Evolutionary conservation across 2,329 filamentous ascomycete genomes (phyloP), one percentile per base, ranked within the genome.

Genomic region (Ophiostoma sp.): DNA sequence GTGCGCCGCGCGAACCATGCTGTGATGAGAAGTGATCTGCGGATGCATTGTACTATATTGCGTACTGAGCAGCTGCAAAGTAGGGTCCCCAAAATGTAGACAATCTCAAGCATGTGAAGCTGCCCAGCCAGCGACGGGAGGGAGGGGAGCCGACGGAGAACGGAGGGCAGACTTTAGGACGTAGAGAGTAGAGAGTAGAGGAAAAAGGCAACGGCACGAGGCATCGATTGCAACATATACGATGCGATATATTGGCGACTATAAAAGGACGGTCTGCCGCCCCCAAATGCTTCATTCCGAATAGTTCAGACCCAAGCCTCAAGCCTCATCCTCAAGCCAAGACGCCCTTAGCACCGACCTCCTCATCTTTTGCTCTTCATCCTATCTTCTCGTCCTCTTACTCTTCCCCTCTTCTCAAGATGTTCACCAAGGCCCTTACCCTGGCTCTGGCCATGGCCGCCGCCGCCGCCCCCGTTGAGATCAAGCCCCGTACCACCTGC

Each of bases 401-500:
- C 20, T 27, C 36, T 33, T n/a, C 33, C 23, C 33, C 11, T 66
- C 62, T 41, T 23, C 15, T 1, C 23, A 48, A 48, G 52, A 67
- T 67, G 65, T 41, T 67, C 36, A 44, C 65, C 65, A 48, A 41
- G 13, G 13, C 41, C 23, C 23, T 67, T 7, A 48, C 65, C 23
- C 36, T 67, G 27, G 67, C 67, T 35, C 48, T 68, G 41, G 52
- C 67, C 41, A 6, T 36, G 4, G 67, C 52, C 52, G 52, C 31
- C 17, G 3, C 8, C 8, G 68, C 68, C 20, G 68, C 68, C 17
- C 62, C 62, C 17, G 48, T 67, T 23, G 64, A 66, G 27, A 44
- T 68, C 20, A n/a, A 41, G 15, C 44, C 48, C 52, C 69, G 69
- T 7, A 44, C 67, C n/a, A 70, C 66, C 5, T 70, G 69, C 67